Evolutionary conservation across 2,329 filamentous ascomycete species (phyloP).

Genomic region (Incumbomyces lentus): DNA sequence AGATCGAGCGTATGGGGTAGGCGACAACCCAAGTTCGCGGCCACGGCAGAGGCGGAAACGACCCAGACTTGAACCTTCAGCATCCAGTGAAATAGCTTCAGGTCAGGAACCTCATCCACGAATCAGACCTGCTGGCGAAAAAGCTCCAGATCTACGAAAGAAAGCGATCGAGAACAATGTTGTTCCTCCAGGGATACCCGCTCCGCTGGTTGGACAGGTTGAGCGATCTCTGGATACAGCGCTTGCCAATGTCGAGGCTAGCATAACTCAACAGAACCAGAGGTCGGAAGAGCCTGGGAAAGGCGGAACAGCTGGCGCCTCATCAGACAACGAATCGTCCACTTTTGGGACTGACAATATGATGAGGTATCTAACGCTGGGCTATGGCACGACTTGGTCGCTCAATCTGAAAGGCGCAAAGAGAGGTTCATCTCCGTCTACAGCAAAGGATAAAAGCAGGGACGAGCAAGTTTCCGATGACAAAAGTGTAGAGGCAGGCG

Average conservation of each 20-base stretch:
- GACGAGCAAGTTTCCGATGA: not conserved
- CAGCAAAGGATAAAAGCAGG: not conserved
- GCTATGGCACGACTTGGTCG: conserved; percentile 40
- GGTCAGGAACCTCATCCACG: conserved; percentile 7
- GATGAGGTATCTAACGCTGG: conserved; percentile 41
- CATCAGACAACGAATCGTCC: conserved; percentile 20
- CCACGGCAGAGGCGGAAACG: conserved; percentile 35
- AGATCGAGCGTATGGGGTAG: conserved; percentile 72
- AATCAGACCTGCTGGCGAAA: conserved; percentile 5
- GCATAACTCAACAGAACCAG: not conserved
- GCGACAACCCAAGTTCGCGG: conserved; percentile 62
- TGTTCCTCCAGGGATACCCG: conserved; percentile 32
- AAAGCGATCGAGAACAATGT: conserved; percentile 17
- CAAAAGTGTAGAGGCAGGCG: not conserved
- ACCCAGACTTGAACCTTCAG: conserved; percentile 7
- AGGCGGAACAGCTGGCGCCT: conserved; percentile 16
- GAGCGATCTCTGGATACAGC: conserved; percentile 18
- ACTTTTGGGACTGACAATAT: conserved; percentile 33
- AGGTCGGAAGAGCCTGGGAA: conserved; percentile 10
- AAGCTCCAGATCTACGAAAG: conserved; percentile 11
- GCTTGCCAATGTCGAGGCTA: conserved; percentile 9
- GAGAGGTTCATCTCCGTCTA: not conserved
- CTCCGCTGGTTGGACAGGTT: conserved; percentile 30
- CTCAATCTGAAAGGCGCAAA: conserved; percentile 25
- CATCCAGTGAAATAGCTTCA: not conserved